Evolutionary conservation across 805 yeast species (phyloP), one percentile per base, ranked within the genome.

Genomic region (Kodamaea kaohsiungensis): DNA sequence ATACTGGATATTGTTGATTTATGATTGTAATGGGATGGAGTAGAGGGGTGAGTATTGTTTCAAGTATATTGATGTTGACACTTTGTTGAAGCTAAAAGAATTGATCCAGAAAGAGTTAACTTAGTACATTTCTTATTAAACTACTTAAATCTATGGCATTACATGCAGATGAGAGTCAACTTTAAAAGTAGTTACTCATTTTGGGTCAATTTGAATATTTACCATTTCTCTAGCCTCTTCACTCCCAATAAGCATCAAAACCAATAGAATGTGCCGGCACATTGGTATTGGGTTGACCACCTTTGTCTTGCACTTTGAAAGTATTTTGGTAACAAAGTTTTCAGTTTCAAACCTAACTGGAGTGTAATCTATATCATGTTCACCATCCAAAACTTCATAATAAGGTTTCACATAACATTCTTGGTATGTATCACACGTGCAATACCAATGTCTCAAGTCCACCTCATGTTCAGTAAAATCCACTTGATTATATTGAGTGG

Each of bases 391-490:
- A 33, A 46, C 33, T 18, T 43, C 37, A 50, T 17, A 17, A 43
- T 16, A 40, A 9, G 45, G 43, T 27, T 18, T 27, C 16, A 40
- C 37, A 22, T 53, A 53, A 16, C 50, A 49, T 9, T 19, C 27
- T 30, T 61, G 68, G 51, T 64, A 69, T 17, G 56, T 58, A 6
- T 59, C 57, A 53, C 76, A 71, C n/a, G 63, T 58, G 46, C 76
- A 71, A 57, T 66, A 71, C 74, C 75, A 70, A 43, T 63, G 52
- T 10, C 53, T 50, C 30, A 65, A 43, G 46, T 67, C 71, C 7
- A 65, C 68, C 25, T 40, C 50, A 33, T 45, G 16, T 18, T 17
- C 43, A 33, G 33, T 27, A 5, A 19, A 13, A 15, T 27, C 42
- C 25, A 16, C 22, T 33, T n/a, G 15, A 16, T n/a, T 9, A 13